Conservation (phyloP, 1,284 basidiomycete genomes). For the Trametes sp. region DNA sequence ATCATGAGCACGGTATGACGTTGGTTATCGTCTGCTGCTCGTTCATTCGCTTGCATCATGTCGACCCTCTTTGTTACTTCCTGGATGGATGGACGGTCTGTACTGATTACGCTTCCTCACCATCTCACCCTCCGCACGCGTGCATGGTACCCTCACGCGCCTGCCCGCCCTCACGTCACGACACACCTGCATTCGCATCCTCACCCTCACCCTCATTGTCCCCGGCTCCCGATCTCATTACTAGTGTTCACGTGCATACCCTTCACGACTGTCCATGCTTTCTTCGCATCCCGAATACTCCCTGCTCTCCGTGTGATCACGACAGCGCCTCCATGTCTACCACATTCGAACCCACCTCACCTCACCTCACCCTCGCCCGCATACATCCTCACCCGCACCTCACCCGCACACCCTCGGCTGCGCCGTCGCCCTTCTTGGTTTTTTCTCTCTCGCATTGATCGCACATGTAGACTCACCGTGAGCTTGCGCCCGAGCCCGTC, state of each 20-base stretch:
- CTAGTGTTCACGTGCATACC: constrained; percentile 1
- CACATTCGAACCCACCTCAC: no score
- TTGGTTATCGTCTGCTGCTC: background rate
- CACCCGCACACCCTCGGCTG: constrained; percentile 6
- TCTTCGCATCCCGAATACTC: no score
- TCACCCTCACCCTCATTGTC: background rate
- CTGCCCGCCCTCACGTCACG: background rate
- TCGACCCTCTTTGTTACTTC: no score
- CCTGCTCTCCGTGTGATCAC: no score
- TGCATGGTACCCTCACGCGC: no score
- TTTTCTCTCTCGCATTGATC: no score
- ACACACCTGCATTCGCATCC: background rate
- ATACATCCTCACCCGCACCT: background rate
- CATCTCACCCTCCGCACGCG: background rate
- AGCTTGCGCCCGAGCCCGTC: background rate
- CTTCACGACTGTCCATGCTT: constrained; percentile 28
- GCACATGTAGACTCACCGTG: constrained; percentile 3
- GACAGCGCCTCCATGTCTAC: background rate
- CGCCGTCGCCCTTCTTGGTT: constrained; percentile 9
- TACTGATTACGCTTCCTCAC: background rate
- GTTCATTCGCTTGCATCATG: background rate
- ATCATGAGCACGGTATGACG: constrained; percentile 43
- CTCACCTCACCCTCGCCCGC: background rate
- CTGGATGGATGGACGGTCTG: constrained; percentile 2
- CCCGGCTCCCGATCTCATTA: background rate